These are phyloP conservation scores for Globisporangium polare DNA, from an alignment of 352 stramenopile genomes.

Conservation along the genomic window DNA sequence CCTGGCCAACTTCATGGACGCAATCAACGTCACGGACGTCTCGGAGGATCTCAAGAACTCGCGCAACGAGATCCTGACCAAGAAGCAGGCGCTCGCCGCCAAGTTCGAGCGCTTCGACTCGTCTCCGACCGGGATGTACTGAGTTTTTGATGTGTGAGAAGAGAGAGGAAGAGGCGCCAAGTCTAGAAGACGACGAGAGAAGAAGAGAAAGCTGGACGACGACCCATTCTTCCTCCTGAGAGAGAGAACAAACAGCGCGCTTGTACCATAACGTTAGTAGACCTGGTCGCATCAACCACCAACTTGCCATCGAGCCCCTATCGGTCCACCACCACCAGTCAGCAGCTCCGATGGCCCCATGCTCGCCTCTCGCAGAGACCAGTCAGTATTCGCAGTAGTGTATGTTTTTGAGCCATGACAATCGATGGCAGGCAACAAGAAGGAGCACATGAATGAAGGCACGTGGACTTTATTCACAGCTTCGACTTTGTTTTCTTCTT, in stretches of 20 bases:
- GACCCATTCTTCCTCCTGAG: background rate
- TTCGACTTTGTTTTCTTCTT: background rate
- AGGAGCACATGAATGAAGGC: background rate
- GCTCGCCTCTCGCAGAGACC: background rate
- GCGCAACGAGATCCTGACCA: constrained; percentile 83
- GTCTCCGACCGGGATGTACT: constrained; percentile 63
- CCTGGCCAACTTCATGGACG: constrained; percentile 86
- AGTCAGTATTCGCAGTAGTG: background rate
- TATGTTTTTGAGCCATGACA: too few species aligned
- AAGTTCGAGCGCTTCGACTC: constrained; percentile 80
- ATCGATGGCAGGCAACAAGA: background rate
- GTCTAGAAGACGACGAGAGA: background rate
- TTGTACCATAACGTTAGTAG: constrained; percentile 7
- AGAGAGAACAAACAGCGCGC: background rate
- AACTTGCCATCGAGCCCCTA: background rate
- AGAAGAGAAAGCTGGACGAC: background rate
- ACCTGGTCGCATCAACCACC: background rate
- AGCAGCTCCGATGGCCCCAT: background rate
- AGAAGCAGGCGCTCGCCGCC: constrained; percentile 83
- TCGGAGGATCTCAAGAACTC: constrained; percentile 84
- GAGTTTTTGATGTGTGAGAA: constrained; percentile 5
- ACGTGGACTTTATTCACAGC: background rate
- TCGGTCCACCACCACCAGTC: background rate
- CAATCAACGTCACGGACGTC: constrained; percentile 88
- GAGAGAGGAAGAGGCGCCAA: background rate